Conservation (phyloP, 2,329 filamentous ascomycete genomes). For the Annulohypoxylon truncatum region DNA sequence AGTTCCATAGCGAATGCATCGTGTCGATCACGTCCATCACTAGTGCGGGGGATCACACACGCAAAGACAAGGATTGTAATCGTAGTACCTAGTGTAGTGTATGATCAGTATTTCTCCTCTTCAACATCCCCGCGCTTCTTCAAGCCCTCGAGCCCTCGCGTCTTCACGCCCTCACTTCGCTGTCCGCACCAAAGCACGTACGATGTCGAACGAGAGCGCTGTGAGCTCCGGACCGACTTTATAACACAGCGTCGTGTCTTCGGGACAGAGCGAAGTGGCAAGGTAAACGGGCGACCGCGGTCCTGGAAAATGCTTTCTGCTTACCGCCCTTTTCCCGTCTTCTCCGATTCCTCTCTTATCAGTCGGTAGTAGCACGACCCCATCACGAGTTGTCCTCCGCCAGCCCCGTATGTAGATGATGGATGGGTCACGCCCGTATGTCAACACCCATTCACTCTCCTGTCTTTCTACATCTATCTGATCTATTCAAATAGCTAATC, state of each 20-base stretch:
- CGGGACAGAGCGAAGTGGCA: constrained; percentile 9
- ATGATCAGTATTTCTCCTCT: neutral
- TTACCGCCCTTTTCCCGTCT: constrained; percentile 25
- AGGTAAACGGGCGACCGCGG: neutral
- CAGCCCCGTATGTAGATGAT: neutral
- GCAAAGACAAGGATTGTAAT: constrained; percentile 23
- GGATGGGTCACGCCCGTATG: constrained; percentile 16
- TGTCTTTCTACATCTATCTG: neutral
- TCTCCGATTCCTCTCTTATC: constrained; percentile 18
- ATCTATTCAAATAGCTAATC: neutral
- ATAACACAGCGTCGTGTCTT: neutral
- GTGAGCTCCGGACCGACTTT: neutral
- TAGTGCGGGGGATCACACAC: constrained; percentile 34
- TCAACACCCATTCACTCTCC: constrained; percentile 16
- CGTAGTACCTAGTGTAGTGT: too few relatives aligned
- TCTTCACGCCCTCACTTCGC: constrained; percentile 4
- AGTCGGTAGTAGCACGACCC: constrained; percentile 10
- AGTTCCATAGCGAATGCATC: constrained; percentile 25
- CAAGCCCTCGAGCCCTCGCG: neutral
- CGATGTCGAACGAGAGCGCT: constrained; percentile 35
- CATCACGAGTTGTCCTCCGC: constrained; percentile 20
- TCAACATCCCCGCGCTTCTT: neutral
- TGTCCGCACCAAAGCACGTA: constrained; percentile 22
- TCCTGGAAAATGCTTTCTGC: neutral
- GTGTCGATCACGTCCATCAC: constrained; percentile 26